A percentile compares a stretch with the other conserved stretches of the same genome.
phyloP scores from a whole-genome alignment of 2,329 filamentous ascomycete species.

The Mycosphaerelloides madeirae region DNA sequence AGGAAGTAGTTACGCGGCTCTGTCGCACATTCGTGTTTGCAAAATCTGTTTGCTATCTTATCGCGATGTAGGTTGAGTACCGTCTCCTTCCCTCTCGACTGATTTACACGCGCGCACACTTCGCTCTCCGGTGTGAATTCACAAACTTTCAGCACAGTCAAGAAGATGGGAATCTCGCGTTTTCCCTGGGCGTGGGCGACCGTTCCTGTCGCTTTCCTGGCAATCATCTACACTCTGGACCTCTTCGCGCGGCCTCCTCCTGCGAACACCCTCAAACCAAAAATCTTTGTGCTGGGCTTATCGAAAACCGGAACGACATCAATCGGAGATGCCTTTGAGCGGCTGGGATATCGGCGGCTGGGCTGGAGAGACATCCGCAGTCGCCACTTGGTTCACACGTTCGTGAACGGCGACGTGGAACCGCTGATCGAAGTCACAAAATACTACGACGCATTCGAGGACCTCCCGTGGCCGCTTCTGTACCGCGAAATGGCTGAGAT shows the following conservation, averaged over 20 bases:
- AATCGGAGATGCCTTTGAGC: conserved; percentile 29
- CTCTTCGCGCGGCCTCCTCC: conserved; percentile 22
- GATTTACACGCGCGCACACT: too few species aligned
- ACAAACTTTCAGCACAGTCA: too few species aligned
- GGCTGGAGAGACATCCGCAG: conserved; percentile 31
- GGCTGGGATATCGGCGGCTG: conserved; percentile 27
- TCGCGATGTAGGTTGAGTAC: too few species aligned
- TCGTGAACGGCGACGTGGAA: conserved; percentile 21
- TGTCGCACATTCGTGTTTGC: too few species aligned
- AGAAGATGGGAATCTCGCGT: too few species aligned
- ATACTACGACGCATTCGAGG: conserved; percentile 30
- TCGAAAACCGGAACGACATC: conserved; percentile 30
- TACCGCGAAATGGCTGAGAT: conserved; percentile 27
- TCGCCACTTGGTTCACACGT: conserved; percentile 29
- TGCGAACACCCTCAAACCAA: conserved; percentile 22
- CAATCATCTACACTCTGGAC: too few species aligned
- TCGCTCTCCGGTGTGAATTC: too few species aligned
- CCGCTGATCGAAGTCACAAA: conserved; percentile 22
- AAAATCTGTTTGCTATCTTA: too few species aligned
- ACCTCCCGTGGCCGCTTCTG: conserved; percentile 29
- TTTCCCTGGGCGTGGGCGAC: too few species aligned
- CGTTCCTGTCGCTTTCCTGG: too few species aligned
- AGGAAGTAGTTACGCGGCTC: too few species aligned
- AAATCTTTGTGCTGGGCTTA: conserved; percentile 30
- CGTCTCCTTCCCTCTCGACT: too few species aligned